Percentiles rank a stretch among this genome's conserved stretches.
These are phyloP conservation scores for Obelidium mucronatum DNA, from an alignment of 192 early-diverging fungal species.

Conservation along the genomic window DNA sequence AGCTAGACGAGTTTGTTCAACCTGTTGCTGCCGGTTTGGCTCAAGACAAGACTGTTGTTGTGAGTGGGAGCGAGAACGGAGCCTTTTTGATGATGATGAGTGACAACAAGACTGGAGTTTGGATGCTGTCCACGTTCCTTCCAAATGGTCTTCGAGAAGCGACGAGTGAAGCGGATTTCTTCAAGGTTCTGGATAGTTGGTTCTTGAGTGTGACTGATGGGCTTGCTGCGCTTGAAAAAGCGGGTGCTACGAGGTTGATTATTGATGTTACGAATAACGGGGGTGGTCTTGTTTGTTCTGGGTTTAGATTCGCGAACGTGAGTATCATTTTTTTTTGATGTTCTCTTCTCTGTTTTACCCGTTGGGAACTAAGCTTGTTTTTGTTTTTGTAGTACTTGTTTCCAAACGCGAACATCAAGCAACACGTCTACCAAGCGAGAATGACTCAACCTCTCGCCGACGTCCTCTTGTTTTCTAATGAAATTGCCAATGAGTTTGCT, in stretches of 20 bases:
- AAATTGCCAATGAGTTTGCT: background rate
- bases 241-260: conserved; percentile 39
- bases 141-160: background rate
- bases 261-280: conserved; percentile 47
- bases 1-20: too few relatives aligned
- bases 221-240: conserved; percentile 28
- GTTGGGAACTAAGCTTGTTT: background rate
- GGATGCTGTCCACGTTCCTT: conserved; percentile 21
- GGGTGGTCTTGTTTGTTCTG: conserved; percentile 36
- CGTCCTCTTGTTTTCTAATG: background rate
- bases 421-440: background rate
- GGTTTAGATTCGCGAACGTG: conserved; percentile 7
- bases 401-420: background rate
- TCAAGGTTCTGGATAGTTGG: background rate
- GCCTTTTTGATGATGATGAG: conserved; percentile 27
- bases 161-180: background rate
- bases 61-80: background rate
- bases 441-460: background rate
- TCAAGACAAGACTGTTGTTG: too few relatives aligned
- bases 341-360: background rate
- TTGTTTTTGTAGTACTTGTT: background rate
- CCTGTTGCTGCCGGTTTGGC: too few relatives aligned
- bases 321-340: too few relatives aligned
- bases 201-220: conserved; percentile 39
- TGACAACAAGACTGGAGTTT: conserved; percentile 32